Evolutionary conservation across 164 flowering plant genomes (phyloP).

Genomic region (Umbilicus rupestris): DNA sequence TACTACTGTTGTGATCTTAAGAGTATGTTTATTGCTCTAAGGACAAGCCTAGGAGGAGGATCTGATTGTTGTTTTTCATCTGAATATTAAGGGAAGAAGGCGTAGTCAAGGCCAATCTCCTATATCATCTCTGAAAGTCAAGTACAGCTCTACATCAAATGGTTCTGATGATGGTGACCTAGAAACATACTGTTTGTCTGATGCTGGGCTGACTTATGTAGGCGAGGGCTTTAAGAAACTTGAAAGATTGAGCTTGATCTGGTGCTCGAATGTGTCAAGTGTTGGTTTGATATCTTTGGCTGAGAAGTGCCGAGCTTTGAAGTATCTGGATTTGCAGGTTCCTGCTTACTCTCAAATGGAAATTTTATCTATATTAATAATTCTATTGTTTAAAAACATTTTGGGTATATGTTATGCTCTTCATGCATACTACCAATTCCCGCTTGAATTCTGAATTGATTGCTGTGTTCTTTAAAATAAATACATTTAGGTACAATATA

Average conservation of each 20-base stretch:
- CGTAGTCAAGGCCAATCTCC: slow-evolving; percentile 16
- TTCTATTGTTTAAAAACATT: neutral
- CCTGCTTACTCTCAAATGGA: neutral
- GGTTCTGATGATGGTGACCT: slow-evolving; percentile 19
- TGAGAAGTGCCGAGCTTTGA: slow-evolving; percentile 45
- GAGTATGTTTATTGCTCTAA: too few species aligned
- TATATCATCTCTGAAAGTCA: slow-evolving; percentile 20
- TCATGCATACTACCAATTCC: too few species aligned
- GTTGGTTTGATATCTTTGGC: slow-evolving; percentile 61
- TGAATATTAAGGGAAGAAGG: slow-evolving; percentile 36
- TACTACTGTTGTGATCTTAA: too few species aligned
- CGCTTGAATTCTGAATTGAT: too few species aligned
- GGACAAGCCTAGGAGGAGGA: too few species aligned
- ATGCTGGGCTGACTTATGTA: slow-evolving; percentile 56
- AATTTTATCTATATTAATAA: neutral
- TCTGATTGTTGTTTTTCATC: neutral
- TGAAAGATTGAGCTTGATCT: slow-evolving; percentile 73
- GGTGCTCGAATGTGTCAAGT: slow-evolving; percentile 73
- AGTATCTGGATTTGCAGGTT: slow-evolving; percentile 82
- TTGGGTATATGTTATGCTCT: too few species aligned
- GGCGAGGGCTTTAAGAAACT: slow-evolving; percentile 50
- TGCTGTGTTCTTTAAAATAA: too few species aligned
- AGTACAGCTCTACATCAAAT: neutral
- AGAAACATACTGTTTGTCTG: slow-evolving; percentile 47
- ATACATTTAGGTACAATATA: too few species aligned